Base-by-base conservation (phyloP, 768 basidiomycete species). In the Agaricus blazei region DNA sequence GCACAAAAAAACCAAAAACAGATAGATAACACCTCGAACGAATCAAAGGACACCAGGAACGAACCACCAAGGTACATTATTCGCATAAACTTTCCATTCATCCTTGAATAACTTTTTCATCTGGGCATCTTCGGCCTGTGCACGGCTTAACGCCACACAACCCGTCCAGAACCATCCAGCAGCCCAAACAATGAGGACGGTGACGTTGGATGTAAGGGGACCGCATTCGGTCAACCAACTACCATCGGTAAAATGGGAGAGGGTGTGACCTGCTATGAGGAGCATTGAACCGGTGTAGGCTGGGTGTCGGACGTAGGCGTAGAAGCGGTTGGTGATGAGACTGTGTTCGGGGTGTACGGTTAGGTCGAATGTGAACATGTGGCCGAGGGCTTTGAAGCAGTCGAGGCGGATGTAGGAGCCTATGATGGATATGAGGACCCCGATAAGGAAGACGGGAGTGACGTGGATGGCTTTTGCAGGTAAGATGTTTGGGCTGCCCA, bases 361-460 rank as follows among this genome's bases (percentile, higher is more conserved):
- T 47, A 84, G 72, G 61, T 82, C 81, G 63, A 82, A 83, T 0
- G 82, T 83, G 69, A 84, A 84, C 53, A 82, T 66, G 1, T 71
- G 63, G 2, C 81, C 82, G 23, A 83, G 77, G 24, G 77, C 72
- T 52, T 65, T 69, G 74, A 80, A 83, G 60, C 81, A 82, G 59
- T 72, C 76, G 15, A 81, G 63, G 38, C 81, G 79, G 59, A 82
- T 73, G 64, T 74, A 70, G 56, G 74, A 67, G 2, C 80, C 81
- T 1, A 74, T 60, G 3, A 73, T 59, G 54, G 75, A 73, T 24
- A 74, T 67, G 41, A 76, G 47, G 42, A 77, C 70, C 3, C 82
- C 81, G 9, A 71, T 60, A 40, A 77, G 44, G 64, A 81, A 81
- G n/a, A 73, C 48, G 0, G 77, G 75, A 0, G 81, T 74, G 1